A percentile compares a stretch with the other conserved stretches of the same genome.
These are phyloP conservation scores for Diaporthe vaccinii DNA, from an alignment of 2,329 filamentous ascomycete genomes.

Conservation along the genomic window DNA sequence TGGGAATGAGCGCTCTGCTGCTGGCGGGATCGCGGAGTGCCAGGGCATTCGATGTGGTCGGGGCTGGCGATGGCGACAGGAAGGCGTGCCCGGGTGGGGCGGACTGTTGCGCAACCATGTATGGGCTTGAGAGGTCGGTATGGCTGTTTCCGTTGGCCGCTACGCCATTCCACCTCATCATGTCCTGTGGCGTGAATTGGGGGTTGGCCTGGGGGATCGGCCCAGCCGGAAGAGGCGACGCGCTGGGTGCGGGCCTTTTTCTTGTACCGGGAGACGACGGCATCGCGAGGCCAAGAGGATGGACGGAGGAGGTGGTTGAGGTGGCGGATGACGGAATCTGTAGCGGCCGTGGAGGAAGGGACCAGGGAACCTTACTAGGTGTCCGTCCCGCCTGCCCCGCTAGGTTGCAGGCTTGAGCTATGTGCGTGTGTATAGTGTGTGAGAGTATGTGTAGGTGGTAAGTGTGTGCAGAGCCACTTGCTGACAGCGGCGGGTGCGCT, in stretches of 20 bases:
- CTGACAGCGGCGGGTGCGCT: slow-evolving; percentile 5
- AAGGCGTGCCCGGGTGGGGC: slow-evolving; percentile 40
- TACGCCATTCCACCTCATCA: slow-evolving; percentile 60
- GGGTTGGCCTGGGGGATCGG: slow-evolving; percentile 66
- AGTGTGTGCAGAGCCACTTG: not conserved
- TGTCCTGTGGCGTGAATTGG: slow-evolving; percentile 62
- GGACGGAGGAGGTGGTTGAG: slow-evolving; percentile 27
- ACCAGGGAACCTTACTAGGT: slow-evolving; percentile 23
- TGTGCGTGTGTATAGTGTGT: not conserved
- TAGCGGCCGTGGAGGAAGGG: slow-evolving; percentile 20
- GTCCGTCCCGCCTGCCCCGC: slow-evolving; percentile 24
- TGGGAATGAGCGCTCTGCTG: slow-evolving; percentile 64
- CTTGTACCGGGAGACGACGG: slow-evolving; percentile 64
- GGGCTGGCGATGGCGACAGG: slow-evolving; percentile 20
- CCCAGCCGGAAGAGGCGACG: slow-evolving; percentile 67
- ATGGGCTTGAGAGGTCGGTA: slow-evolving; percentile 55
- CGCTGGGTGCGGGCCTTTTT: slow-evolving; percentile 82
- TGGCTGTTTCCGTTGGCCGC: slow-evolving; percentile 53
- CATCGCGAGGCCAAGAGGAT: slow-evolving; percentile 51
- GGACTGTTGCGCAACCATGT: slow-evolving; percentile 52
- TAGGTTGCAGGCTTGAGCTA: slow-evolving; percentile 22
- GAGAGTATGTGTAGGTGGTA: not conserved
- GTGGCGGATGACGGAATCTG: slow-evolving; percentile 4
- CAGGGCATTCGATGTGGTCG: slow-evolving; percentile 62
- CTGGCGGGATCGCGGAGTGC: slow-evolving; percentile 66